Evolutionary conservation across 305 asterid genomes (phyloP).

Genomic region (Plantago coronopus): DNA sequence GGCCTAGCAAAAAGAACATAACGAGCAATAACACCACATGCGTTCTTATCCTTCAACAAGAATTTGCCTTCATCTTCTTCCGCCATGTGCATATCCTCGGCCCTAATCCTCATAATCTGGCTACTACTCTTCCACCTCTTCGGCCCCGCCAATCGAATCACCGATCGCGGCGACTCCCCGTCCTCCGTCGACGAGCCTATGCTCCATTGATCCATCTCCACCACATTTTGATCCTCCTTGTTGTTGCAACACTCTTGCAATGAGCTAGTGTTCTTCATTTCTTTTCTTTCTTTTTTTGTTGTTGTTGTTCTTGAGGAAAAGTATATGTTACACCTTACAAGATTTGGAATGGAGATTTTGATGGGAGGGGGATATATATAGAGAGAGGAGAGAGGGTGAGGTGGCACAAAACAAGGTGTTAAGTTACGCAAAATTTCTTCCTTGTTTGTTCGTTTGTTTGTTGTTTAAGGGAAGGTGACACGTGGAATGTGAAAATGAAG

Average conservation of each 20-base stretch:
- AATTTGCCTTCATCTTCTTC: conserved; percentile 36
- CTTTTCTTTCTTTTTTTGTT: background rate
- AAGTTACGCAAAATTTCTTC: conserved; percentile 3
- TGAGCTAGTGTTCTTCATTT: conserved; percentile 8
- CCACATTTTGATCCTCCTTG: background rate
- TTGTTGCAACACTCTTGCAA: conserved; percentile 16
- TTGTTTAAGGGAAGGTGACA: conserved; percentile 3
- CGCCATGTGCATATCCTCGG: conserved; percentile 53
- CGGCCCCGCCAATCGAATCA: conserved; percentile 4
- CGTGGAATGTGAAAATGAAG: background rate
- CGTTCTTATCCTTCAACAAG: background rate
- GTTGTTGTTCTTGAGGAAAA: too few species aligned
- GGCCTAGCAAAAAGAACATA: conserved; percentile 26
- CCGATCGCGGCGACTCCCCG: conserved; percentile 28
- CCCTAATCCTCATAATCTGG: conserved; percentile 57
- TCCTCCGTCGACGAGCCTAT: conserved; percentile 28
- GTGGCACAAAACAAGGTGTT: conserved; percentile 7
- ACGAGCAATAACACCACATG: background rate
- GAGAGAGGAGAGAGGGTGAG: background rate
- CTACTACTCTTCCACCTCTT: conserved; percentile 34
- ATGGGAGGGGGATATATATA: background rate
- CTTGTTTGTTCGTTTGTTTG: background rate
- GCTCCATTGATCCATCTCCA: conserved; percentile 31
- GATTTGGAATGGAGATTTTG: background rate
- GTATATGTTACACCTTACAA: too few species aligned